A percentile compares a stretch with the other conserved stretches of the same genome.
These are phyloP conservation scores for Gossypium bickii DNA, from an alignment of 345 rosid genomes.

Conservation along the genomic window DNA sequence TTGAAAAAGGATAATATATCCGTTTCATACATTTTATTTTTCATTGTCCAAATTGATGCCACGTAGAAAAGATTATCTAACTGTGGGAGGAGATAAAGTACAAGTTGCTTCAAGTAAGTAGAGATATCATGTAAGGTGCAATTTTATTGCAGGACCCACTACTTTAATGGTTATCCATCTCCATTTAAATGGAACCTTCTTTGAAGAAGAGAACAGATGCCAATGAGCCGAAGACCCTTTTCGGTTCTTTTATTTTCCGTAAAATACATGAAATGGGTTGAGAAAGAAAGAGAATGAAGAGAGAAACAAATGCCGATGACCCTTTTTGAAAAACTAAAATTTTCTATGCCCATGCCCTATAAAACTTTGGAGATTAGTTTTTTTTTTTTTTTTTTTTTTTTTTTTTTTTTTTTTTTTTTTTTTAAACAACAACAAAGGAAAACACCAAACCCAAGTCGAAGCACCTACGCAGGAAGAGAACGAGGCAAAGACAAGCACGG, in stretches of 20 bases:
- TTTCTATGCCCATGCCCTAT: not conserved
- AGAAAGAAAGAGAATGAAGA: not conserved
- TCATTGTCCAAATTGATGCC: not conserved
- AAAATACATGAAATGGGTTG: slow-evolving; percentile 1
- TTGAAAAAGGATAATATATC: no score
- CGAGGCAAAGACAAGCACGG: no score
- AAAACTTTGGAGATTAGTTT: not conserved
- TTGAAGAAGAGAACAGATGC: not conserved
- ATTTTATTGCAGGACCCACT: not conserved
- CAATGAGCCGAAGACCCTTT: no score
- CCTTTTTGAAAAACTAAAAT: not conserved
- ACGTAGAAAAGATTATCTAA: not conserved
- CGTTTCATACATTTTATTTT: no score
- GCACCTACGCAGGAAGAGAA: no score
- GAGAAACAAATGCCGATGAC: not conserved
- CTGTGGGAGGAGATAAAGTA: not conserved
- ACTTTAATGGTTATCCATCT: not conserved
- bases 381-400: no score
- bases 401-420: no score
- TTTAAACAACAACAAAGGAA: no score
- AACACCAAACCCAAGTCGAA: no score
- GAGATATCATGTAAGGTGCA: not conserved
- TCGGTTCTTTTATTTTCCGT: not conserved
- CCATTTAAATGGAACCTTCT: not conserved
- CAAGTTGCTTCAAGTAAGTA: not conserved